A percentile compares a stretch with the other conserved stretches of the same genome.
These are phyloP conservation scores for Chlorophyllum brunneum DNA, from an alignment of 768 basidiomycete genomes.

Conservation along the genomic window DNA sequence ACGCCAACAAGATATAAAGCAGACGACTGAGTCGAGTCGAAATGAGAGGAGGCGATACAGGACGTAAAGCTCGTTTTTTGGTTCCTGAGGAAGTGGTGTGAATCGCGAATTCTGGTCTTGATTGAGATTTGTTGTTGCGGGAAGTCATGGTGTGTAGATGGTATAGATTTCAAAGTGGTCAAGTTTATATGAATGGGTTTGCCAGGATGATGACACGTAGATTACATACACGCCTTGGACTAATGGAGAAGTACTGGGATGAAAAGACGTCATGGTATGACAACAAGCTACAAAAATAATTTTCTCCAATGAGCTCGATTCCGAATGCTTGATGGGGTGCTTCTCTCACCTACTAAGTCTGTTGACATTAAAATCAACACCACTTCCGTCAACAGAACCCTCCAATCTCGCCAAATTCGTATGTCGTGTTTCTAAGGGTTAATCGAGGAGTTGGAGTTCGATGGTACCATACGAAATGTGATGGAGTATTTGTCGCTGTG, in stretches of 20 bases:
- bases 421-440: neutral
- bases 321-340: too few relatives aligned
- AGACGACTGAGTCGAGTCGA: constrained; percentile 41
- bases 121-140: constrained; percentile 1
- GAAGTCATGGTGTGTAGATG: neutral
- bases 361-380: too few relatives aligned
- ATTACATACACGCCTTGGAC: too few relatives aligned
- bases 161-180: too few relatives aligned
- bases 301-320: too few relatives aligned
- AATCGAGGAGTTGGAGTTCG: constrained; percentile 9
- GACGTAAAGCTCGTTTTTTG: constrained; percentile 19
- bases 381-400: too few relatives aligned
- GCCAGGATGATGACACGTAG: too few relatives aligned
- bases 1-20: constrained; percentile 43
- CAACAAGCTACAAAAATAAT: too few relatives aligned
- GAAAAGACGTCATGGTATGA: too few relatives aligned
- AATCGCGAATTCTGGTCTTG: neutral
- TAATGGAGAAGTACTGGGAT: too few relatives aligned
- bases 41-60: constrained; percentile 44
- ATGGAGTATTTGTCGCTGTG: constrained; percentile 11
- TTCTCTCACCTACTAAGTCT: too few relatives aligned
- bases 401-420: constrained; percentile 9
- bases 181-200: too few relatives aligned
- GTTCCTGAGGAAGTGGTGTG: constrained; percentile 9
- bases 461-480: constrained; percentile 7